Percentiles rank a stretch among this genome's conserved stretches.
phyloP scores from a whole-genome alignment of 2,329 filamentous ascomycete genomes.

The Clonostachys byssicola region DNA sequence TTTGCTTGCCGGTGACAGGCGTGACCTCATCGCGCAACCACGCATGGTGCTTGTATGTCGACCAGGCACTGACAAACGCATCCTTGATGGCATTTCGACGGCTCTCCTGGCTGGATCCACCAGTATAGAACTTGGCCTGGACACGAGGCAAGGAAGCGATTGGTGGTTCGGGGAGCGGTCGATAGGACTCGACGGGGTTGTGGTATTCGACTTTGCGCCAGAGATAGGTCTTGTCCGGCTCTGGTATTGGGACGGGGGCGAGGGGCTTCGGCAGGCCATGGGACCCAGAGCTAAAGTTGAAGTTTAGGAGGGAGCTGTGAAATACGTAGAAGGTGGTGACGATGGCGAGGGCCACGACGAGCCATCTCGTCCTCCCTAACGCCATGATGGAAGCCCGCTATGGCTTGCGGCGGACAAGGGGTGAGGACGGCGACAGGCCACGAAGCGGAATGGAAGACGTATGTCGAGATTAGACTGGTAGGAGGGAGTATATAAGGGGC shows the following conservation, averaged over 20 bases:
- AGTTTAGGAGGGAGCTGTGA: no score
- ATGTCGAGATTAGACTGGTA: no score
- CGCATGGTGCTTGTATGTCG: constrained; percentile 51
- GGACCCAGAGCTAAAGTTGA: no score
- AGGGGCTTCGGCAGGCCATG: no score
- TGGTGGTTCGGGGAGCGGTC: constrained; percentile 5
- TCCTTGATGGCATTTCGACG: constrained; percentile 32
- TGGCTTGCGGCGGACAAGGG: no score
- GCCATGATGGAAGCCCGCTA: no score
- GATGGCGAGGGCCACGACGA: no score
- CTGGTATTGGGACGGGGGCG: background rate
- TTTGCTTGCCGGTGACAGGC: constrained; percentile 40
- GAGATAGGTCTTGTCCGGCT: constrained; percentile 6
- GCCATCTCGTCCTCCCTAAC: no score
- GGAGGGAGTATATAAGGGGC: no score
- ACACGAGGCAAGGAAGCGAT: constrained; percentile 1
- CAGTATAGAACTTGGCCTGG: background rate
- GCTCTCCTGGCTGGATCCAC: constrained; percentile 5
- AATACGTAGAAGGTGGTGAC: no score
- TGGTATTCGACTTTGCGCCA: constrained; percentile 11
- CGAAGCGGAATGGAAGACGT: no score
- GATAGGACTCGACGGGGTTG: constrained; percentile 7
- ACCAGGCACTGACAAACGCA: constrained; percentile 44
- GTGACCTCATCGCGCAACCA: constrained; percentile 57
- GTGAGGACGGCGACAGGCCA: no score